Evolutionary conservation across 306 rosid genomes (phyloP).

Genomic region (cucumber (Cucumis sativus)): DNA sequence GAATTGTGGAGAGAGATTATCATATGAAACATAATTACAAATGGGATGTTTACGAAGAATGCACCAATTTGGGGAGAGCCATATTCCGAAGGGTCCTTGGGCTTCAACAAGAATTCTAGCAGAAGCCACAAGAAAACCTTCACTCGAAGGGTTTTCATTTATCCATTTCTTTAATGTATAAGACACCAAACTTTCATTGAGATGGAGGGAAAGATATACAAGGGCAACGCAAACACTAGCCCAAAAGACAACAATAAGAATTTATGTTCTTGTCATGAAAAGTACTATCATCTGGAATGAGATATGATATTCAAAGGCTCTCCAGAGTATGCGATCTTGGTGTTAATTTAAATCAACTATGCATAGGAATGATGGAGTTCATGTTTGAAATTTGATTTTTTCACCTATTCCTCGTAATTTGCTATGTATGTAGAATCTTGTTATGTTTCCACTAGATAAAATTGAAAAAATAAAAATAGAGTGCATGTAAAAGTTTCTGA

Average conservation of each 20-base stretch:
- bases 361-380: neutral
- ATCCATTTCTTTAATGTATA: too few species aligned
- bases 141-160: too few species aligned
- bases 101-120: too few species aligned
- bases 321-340: neutral
- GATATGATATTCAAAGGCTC: neutral
- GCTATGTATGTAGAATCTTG: neutral
- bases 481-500: neutral
- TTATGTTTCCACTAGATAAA: neutral
- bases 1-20: too few species aligned
- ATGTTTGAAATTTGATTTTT: neutral
- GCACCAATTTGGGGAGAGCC: too few species aligned
- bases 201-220: too few species aligned
- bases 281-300: neutral
- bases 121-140: too few species aligned
- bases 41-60: too few species aligned
- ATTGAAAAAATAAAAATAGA: neutral
- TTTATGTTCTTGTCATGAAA: neutral
- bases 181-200: too few species aligned
- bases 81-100: too few species aligned
- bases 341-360: neutral
- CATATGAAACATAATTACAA: too few species aligned
- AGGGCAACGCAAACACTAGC: too few species aligned
- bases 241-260: neutral
- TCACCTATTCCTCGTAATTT: neutral